Percentiles rank a stretch among this genome's conserved stretches.
Evolutionary conservation across 805 yeast genomes (phyloP).

Genomic region (Kregervanrija delftensis): DNA sequence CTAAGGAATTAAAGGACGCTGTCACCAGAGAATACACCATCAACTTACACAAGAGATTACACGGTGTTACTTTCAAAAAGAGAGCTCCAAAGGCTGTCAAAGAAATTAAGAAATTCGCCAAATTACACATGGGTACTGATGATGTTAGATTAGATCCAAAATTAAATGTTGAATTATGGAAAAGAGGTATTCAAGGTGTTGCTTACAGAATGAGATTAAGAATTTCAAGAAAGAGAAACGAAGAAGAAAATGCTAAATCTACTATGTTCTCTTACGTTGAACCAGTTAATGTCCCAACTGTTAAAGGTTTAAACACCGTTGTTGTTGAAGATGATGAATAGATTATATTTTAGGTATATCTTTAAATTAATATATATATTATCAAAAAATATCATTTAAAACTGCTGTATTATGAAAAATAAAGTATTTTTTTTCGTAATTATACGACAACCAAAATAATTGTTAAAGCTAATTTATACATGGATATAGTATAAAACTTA

Average conservation of each 20-base stretch:
- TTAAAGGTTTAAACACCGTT: conserved; percentile 97
- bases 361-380: background rate
- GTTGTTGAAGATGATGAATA: conserved; percentile 71
- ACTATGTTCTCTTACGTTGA: conserved; percentile 97
- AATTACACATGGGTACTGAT: conserved; percentile 97
- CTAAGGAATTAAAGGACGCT: conserved; percentile 87
- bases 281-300: conserved; percentile 89
- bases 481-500: no score
- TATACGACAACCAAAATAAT: no score
- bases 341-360: conserved; percentile 10
- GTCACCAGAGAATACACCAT: conserved; percentile 99
- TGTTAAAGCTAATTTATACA: no score
- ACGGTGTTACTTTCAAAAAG: conserved; percentile 98
- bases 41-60: conserved; percentile 98
- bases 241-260: conserved; percentile 98
- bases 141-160: conserved; percentile 99
- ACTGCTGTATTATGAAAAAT: background rate
- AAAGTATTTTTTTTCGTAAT: no score
- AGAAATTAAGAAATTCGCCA: conserved; percentile 98
- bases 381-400: background rate
- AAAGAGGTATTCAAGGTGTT: conserved; percentile 99
- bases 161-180: conserved; percentile 98
- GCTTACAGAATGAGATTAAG: conserved; percentile 97
- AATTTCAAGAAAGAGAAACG: conserved; percentile 96
- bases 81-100: conserved; percentile 99